These are phyloP conservation scores for Xeromyces bisporus DNA, from an alignment of 495 filamentous ascomycete species.

Conservation along the genomic window DNA sequence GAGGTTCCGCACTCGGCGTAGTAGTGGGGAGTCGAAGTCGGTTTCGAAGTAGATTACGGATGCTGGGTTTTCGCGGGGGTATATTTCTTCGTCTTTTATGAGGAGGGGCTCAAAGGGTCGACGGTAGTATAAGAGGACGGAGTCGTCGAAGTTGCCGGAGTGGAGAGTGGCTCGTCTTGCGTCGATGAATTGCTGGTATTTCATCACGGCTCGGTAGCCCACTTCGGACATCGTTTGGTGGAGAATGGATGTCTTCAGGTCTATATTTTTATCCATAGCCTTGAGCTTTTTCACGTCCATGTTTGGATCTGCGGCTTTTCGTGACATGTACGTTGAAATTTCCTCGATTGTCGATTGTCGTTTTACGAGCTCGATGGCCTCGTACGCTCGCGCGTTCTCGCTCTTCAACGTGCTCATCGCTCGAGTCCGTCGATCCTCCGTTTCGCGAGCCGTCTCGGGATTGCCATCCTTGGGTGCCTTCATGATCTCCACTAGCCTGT, in stretches of 20 bases:
- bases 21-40: constrained; percentile 8
- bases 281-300: constrained; percentile 16
- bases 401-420: too few relatives aligned
- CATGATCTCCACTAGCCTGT: constrained; percentile 4
- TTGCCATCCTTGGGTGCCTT: too few relatives aligned
- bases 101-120: constrained; percentile 40
- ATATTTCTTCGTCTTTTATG: constrained; percentile 37
- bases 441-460: too few relatives aligned
- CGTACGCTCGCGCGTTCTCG: constrained; percentile 12
- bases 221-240: constrained; percentile 3
- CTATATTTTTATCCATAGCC: constrained; percentile 10
- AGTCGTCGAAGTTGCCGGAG: constrained; percentile 19
- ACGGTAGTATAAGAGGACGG: constrained; percentile 43
- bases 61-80: constrained; percentile 19
- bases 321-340: constrained; percentile 13
- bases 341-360: constrained; percentile 13
- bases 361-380: constrained; percentile 12
- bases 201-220: constrained; percentile 11
- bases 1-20: constrained; percentile 7
- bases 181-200: constrained; percentile 8
- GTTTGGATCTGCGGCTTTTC: constrained; percentile 15
- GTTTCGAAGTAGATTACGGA: constrained; percentile 24
- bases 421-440: too few relatives aligned
- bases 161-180: constrained; percentile 8
- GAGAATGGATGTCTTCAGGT: constrained; percentile 1